Evolutionary conservation across 1,284 basidiomycete species (phyloP).

Genomic region (Papiliotrema nemorosa): DNA sequence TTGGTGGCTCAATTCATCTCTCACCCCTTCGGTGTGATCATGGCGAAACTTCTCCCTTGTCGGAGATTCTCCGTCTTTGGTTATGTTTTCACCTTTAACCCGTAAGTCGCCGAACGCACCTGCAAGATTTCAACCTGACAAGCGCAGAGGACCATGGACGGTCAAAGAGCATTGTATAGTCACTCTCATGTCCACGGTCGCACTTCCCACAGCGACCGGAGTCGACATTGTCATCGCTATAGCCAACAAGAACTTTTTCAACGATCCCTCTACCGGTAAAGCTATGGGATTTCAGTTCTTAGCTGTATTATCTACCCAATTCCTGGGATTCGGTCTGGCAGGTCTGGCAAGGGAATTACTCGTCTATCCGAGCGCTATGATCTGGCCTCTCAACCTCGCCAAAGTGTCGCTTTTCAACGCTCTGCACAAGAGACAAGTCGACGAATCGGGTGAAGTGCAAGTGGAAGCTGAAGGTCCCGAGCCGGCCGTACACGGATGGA

Average conservation of each 20-base stretch:
- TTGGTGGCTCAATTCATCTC: conserved; percentile 30
- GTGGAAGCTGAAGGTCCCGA: neutral
- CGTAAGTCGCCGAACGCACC: no score
- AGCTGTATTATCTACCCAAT: conserved; percentile 57
- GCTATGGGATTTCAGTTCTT: conserved; percentile 23
- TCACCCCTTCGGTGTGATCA: conserved; percentile 18
- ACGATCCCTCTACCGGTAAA: conserved; percentile 39
- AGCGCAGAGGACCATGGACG: conserved; percentile 20
- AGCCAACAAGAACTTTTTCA: conserved; percentile 56
- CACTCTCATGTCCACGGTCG: conserved; percentile 5
- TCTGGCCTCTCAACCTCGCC: conserved; percentile 63
- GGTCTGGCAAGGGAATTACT: conserved; percentile 31
- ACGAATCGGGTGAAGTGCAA: conserved; percentile 1
- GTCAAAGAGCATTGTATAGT: conserved; percentile 23
- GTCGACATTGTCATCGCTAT: conserved; percentile 47
- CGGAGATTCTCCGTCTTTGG: conserved; percentile 11
- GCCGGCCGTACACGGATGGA: conserved; percentile 15
- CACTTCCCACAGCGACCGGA: conserved; percentile 57
- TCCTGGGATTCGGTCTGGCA: conserved; percentile 55
- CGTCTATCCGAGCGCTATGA: conserved; percentile 41
- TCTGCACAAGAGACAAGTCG: conserved; percentile 31
- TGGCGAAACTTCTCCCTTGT: conserved; percentile 11
- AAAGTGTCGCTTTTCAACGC: conserved; percentile 52
- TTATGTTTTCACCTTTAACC: conserved; percentile 15
- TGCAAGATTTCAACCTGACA: no score